A percentile compares a stretch with the other conserved stretches of the same genome.
These are phyloP conservation scores for Umbelopsis sp. DNA, from an alignment of 192 early-diverging fungal genomes.

Conservation along the genomic window DNA sequence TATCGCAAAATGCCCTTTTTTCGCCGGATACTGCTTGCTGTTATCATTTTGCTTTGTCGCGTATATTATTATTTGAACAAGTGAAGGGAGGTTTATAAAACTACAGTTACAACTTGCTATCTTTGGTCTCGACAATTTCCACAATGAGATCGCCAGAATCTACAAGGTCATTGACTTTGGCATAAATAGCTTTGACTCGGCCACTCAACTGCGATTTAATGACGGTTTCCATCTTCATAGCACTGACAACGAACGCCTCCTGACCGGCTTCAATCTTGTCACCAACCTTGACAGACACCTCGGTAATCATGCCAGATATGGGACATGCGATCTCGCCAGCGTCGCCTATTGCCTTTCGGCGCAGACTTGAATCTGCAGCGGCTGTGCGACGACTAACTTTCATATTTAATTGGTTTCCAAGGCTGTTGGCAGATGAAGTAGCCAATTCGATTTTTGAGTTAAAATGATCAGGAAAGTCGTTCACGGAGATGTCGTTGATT, in stretches of 20 bases:
- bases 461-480: constrained; percentile 36
- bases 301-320: constrained; percentile 35
- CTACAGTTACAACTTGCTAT: constrained; percentile 32
- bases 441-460: not conserved
- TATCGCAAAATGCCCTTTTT: no score
- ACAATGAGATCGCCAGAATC: constrained; percentile 38
- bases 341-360: constrained; percentile 24
- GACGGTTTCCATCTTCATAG: constrained; percentile 45
- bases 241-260: constrained; percentile 36
- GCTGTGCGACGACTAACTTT: constrained; percentile 11
- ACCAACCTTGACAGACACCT: constrained; percentile 32
- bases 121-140: constrained; percentile 22
- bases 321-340: constrained; percentile 30
- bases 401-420: not conserved
- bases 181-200: constrained; percentile 22
- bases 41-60: not conserved
- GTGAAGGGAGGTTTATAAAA: not conserved
- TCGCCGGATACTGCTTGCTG: no score
- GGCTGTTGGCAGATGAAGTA: not conserved
- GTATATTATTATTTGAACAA: not conserved
- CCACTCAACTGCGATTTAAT: constrained; percentile 28
- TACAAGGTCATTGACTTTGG: constrained; percentile 36
- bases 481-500: constrained; percentile 27
- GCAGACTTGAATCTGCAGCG: constrained; percentile 10
- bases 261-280: constrained; percentile 31